Evolutionary conservation across 352 stramenopile species (phyloP).

Genomic region (Halophytophthora polymorphica): DNA sequence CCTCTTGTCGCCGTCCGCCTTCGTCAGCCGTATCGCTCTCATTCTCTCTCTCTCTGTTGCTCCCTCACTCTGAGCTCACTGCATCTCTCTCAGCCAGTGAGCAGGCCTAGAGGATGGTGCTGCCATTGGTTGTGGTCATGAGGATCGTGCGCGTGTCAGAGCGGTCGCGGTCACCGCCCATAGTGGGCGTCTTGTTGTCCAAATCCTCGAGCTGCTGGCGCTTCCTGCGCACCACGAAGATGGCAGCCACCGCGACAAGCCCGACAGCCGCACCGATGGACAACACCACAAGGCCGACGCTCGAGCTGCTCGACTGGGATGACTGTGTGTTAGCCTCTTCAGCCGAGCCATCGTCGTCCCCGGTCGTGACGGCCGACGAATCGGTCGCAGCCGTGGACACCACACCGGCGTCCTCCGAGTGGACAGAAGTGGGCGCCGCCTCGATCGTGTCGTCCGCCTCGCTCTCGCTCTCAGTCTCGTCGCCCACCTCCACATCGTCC

Average conservation of each 20-base stretch:
- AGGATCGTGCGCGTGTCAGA: conserved; percentile 27
- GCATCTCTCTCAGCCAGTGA: too few species aligned
- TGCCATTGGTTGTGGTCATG: conserved; percentile 48
- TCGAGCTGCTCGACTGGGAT: not conserved
- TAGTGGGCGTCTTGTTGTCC: conserved; percentile 50
- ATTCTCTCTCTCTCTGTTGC: too few species aligned
- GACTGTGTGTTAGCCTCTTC: conserved; percentile 31
- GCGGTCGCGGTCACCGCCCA: conserved; percentile 15
- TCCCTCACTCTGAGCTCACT: too few species aligned
- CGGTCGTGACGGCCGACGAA: conserved; percentile 9
- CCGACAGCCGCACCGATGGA: conserved; percentile 18
- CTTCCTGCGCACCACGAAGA: conserved; percentile 51
- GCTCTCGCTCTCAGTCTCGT: too few species aligned
- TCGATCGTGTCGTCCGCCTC: too few species aligned
- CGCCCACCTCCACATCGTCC: conserved; percentile 12
- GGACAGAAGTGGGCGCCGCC: too few species aligned
- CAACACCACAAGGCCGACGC: conserved; percentile 17
- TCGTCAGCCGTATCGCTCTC: not conserved
- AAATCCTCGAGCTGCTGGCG: conserved; percentile 54
- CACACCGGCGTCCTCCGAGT: too few species aligned
- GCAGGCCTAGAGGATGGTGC: conserved; percentile 34
- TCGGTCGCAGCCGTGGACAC: too few species aligned
- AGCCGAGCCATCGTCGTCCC: conserved; percentile 12
- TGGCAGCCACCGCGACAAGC: conserved; percentile 36
- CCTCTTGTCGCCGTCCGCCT: conserved; percentile 8